phyloP scores from a whole-genome alignment of 768 basidiomycete genomes.

The Amanita fuliginea region DNA sequence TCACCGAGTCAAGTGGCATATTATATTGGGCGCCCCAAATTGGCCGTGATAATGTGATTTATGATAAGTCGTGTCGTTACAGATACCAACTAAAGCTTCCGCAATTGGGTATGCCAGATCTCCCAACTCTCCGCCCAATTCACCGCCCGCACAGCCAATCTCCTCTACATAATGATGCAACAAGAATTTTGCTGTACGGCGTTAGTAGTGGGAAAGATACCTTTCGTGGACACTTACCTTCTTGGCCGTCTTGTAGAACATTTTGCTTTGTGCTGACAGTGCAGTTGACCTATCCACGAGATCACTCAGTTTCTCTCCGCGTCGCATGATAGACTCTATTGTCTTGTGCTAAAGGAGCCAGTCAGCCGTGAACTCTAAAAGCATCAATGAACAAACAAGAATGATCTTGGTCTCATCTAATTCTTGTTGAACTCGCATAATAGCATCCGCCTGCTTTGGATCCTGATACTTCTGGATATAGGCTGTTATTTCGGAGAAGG shows the following conservation, averaged over 20 bases:
- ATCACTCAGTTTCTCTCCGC: slow-evolving; percentile 95
- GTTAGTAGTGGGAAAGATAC: slow-evolving; percentile 7
- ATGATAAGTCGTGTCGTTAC: not conserved
- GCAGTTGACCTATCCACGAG: slow-evolving; percentile 89
- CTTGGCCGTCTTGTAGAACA: slow-evolving; percentile 99
- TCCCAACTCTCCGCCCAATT: not conserved
- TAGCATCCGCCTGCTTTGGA: slow-evolving; percentile 91
- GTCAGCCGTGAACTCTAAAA: not conserved
- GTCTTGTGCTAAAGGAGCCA: slow-evolving; percentile 77
- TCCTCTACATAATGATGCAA: slow-evolving; percentile 68
- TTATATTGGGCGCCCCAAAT: too few species aligned
- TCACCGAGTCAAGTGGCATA: not conserved
- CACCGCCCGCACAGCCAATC: not conserved
- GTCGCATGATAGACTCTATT: slow-evolving; percentile 91
- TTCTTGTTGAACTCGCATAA: slow-evolving; percentile 97
- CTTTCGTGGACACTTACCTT: slow-evolving; percentile 47
- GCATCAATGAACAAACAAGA: slow-evolving; percentile 37
- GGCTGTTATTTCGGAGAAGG: slow-evolving; percentile 63
- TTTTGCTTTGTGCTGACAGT: slow-evolving; percentile 84
- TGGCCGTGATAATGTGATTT: not conserved
- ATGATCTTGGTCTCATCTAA: slow-evolving; percentile 99
- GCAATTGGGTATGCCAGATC: not conserved
- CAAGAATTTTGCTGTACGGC: slow-evolving; percentile 84
- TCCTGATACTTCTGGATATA: slow-evolving; percentile 95
- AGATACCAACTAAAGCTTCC: not conserved